These are phyloP conservation scores for Curvularia lunata DNA, from an alignment of 2,329 filamentous ascomycete genomes.

Conservation along the genomic window DNA sequence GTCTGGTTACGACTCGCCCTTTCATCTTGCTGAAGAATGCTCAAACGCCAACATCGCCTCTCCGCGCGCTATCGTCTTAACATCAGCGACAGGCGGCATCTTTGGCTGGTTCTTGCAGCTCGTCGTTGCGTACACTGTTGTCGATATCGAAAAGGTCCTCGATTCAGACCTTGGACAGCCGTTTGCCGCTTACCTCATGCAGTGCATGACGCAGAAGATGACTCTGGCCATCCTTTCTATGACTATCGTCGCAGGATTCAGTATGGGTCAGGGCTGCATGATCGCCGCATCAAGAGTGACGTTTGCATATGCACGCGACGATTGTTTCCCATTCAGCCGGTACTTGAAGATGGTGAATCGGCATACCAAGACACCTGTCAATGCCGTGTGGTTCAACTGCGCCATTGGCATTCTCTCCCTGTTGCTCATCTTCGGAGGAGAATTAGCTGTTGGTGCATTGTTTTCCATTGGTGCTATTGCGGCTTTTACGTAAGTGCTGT, in stretches of 20 bases:
- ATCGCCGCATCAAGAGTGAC: constrained; percentile 68
- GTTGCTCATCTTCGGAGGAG: constrained; percentile 69
- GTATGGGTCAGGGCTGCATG: constrained; percentile 77
- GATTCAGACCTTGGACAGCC: constrained; percentile 70
- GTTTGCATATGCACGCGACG: constrained; percentile 75
- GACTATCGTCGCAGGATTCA: constrained; percentile 73
- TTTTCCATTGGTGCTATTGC: constrained; percentile 74
- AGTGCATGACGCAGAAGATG: constrained; percentile 66
- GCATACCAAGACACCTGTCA: constrained; percentile 69
- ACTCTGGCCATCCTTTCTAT: constrained; percentile 68
- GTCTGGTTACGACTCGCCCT: constrained; percentile 71
- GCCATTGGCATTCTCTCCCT: constrained; percentile 65
- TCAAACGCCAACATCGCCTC: constrained; percentile 74
- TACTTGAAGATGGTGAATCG: constrained; percentile 67
- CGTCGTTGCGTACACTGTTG: constrained; percentile 74
- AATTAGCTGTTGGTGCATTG: constrained; percentile 68
- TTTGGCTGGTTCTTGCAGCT: constrained; percentile 77
- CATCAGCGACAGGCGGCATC: constrained; percentile 68
- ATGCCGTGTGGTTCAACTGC: constrained; percentile 72
- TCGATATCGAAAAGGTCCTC: constrained; percentile 65
- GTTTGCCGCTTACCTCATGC: constrained; percentile 72
- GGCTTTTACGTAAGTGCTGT: constrained; percentile 60
- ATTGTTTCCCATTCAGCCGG: constrained; percentile 67
- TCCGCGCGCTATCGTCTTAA: constrained; percentile 74
- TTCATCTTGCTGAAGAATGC: constrained; percentile 78